Evolutionary conservation across 2,329 filamentous ascomycete species (phyloP), one percentile per base, ranked within the genome.

Genomic region (Dactylonectria estremocensis): DNA sequence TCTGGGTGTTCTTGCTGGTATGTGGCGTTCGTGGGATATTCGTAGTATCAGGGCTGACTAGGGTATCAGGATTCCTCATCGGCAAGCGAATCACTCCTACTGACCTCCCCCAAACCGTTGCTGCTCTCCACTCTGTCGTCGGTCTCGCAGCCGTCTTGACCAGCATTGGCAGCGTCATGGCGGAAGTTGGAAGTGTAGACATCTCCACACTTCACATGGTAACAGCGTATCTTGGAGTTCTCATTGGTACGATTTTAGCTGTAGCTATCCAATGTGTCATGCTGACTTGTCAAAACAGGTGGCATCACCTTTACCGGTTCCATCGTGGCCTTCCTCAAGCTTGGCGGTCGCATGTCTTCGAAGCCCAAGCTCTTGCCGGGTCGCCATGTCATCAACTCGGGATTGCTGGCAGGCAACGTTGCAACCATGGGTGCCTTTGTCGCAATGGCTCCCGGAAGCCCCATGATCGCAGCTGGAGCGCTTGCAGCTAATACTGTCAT

Each of bases 271-370:
- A 28, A 22, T 43, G 2, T 16, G 1, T 18, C 5, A 37, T 20
- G 37, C 61, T 71, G 22, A 73, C 40, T 0, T n/a, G n/a, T 14
- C 16, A 16, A 16, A 48, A 16, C 5, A 87, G 85, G 88, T 71
- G 95, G 95, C 62, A 91, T 97, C 37, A 97, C 95, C 0, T 97
- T 97, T 77, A 97, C 94, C 0, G 95, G 95, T 2, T 96, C 93
- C 2, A 91, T 97, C 57, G 93, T 97, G 0, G 95, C 95, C 0
- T 97, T 97, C 81, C 80, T 97, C 77, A 97, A 97, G 80, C 89
- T 97, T 2, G 91, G 93, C 1, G 94, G 93, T 3, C 90, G 86
- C 69, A 95, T 97, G 90, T 92, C 92, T 0, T 97, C 94, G 0
- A 90, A 88, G 59, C 94, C 95, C 0, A 88, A 91, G 8, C 85